phyloP scores from a whole-genome alignment of 2,329 filamentous ascomycete species.

The Talaromyces sp. region DNA sequence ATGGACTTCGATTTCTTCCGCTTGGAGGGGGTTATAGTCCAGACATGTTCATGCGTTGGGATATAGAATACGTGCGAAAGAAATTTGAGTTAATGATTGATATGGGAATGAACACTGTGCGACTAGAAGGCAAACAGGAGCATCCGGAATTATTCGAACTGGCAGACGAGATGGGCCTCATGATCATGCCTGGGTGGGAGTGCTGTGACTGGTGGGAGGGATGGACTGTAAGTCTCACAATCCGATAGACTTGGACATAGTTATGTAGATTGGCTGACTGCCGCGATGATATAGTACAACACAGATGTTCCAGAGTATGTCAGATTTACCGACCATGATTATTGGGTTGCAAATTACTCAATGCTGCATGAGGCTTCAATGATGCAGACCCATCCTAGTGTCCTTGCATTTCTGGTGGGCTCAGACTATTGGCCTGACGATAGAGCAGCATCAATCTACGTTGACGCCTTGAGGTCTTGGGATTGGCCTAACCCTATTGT shows the following conservation, averaged over 20 bases:
- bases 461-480: slow-evolving; percentile 50
- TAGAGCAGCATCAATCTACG: slow-evolving; percentile 54
- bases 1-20: slow-evolving; percentile 59
- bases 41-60: slow-evolving; percentile 63
- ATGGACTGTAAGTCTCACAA: slow-evolving; percentile 44
- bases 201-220: slow-evolving; percentile 69
- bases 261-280: background rate
- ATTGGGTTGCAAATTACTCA: slow-evolving; percentile 53
- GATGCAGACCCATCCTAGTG: slow-evolving; percentile 60
- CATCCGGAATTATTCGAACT: slow-evolving; percentile 61
- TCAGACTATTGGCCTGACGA: slow-evolving; percentile 65
- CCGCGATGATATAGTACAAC: slow-evolving; percentile 50
- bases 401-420: slow-evolving; percentile 60
- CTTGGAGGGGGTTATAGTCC: slow-evolving; percentile 61
- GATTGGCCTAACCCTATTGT: slow-evolving; percentile 61
- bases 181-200: slow-evolving; percentile 64
- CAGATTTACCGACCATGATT: slow-evolving; percentile 56
- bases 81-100: slow-evolving; percentile 58
- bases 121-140: slow-evolving; percentile 65
- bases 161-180: slow-evolving; percentile 59
- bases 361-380: slow-evolving; percentile 62
- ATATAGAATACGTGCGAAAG: slow-evolving; percentile 46
- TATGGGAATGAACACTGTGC: slow-evolving; percentile 63
- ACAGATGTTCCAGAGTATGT: slow-evolving; percentile 47
- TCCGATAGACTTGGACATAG: background rate